Evolutionary conservation across 1,139 yeast genomes (phyloP).

Genomic region (Yamadazyma diddensiae): DNA sequence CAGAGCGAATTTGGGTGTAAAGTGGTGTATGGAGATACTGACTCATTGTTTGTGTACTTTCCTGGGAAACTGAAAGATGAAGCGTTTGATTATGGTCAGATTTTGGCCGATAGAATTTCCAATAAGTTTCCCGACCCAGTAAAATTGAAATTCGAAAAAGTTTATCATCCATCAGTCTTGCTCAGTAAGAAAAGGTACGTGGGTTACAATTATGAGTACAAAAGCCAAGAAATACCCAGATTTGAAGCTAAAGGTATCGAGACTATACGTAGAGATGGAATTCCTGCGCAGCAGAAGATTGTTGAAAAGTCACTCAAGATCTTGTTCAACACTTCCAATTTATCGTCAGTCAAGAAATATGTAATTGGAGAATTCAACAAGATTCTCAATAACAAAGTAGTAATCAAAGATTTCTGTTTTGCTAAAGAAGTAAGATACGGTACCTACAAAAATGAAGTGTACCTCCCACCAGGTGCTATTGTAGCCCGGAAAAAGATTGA

Average conservation of each 20-base stretch:
- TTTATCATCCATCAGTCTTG: constrained; percentile 81
- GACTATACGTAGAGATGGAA: constrained; percentile 90
- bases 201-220: constrained; percentile 69
- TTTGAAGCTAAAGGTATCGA: constrained; percentile 98
- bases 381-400: constrained; percentile 57
- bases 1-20: constrained; percentile 73
- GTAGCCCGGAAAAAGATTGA: constrained; percentile 62
- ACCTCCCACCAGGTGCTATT: constrained; percentile 89
- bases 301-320: constrained; percentile 66
- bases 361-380: constrained; percentile 64
- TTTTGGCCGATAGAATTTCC: constrained; percentile 65
- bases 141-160: constrained; percentile 84
- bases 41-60: constrained; percentile 82
- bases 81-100: constrained; percentile 73
- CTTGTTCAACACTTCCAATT: constrained; percentile 69
- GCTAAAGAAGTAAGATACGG: constrained; percentile 90
- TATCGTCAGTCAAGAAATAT: constrained; percentile 66
- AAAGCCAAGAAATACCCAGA: constrained; percentile 51
- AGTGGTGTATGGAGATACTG: constrained; percentile 97
- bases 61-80: constrained; percentile 79
- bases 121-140: constrained; percentile 77
- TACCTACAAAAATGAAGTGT: constrained; percentile 64
- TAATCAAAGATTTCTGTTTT: constrained; percentile 83
- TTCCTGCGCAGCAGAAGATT: constrained; percentile 86
- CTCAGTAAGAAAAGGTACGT: constrained; percentile 88